Base-by-base conservation (phyloP, 805 yeast genomes). In the Candida corydali region DNA sequence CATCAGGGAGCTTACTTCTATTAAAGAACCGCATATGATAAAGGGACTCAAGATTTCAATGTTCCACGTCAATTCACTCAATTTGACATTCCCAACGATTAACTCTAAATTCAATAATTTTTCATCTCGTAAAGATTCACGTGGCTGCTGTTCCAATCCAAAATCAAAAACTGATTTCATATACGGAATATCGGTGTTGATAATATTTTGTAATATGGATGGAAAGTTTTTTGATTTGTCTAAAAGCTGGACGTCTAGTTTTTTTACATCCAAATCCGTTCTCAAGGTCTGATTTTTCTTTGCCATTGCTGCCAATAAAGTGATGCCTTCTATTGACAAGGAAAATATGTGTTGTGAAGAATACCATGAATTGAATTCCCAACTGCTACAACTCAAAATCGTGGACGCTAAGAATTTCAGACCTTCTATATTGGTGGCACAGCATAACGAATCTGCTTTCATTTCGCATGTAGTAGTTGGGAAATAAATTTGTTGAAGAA, bases 101-200 rank as follows among this genome's bases (percentile, higher is more conserved):
- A n/a, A n/a, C n/a, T n/a, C n/a, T n/a, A 30, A 17, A 23, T 16
- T 16, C 16, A 27, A n/a, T 17, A 33, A 9, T 23, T 26, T 19
- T n/a, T 25, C n/a, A n/a, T n/a, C n/a, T n/a, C n/a, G n/a, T n/a
- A n/a, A n/a, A n/a, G n/a, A n/a, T n/a, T n/a, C n/a, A n/a, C n/a
- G n/a, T n/a, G n/a, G n/a, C n/a, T n/a, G n/a, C n/a, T n/a, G n/a
- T n/a, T n/a, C n/a, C n/a, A n/a, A n/a, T n/a, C n/a, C n/a, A n/a
- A n/a, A n/a, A n/a, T n/a, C n/a, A n/a, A n/a, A n/a, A n/a, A n/a
- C n/a, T n/a, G n/a, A n/a, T n/a, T n/a, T n/a, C 4, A 52, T 15
- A 30, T 44, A 52, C 1, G 29, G 27, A 0, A 50, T 32, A 33
- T 52, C 58, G 5, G 36, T 20, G 9, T 43, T 42, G 3, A 51